phyloP scores from a whole-genome alignment of 495 filamentous ascomycete genomes.

The Zalerion maritima region DNA sequence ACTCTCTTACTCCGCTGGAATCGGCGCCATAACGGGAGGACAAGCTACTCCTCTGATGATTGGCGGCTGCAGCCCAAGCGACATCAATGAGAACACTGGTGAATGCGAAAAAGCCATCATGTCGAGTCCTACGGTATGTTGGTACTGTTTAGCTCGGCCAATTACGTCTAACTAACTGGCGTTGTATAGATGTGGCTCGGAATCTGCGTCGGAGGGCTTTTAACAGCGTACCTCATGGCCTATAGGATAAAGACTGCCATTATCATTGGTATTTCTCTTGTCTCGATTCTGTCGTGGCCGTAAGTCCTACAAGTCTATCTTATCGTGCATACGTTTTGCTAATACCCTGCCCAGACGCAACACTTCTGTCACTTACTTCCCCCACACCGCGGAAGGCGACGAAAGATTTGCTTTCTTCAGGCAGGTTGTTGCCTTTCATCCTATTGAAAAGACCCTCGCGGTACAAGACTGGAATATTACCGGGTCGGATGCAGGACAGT shows the following conservation, averaged over 20 bases:
- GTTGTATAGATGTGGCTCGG: conserved; percentile 53
- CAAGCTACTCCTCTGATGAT: conserved; percentile 49
- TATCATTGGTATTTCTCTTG: conserved; percentile 66
- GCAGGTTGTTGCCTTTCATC: conserved; percentile 62
- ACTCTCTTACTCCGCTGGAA: conserved; percentile 59
- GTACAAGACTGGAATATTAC: conserved; percentile 53
- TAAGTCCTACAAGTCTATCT: conserved; percentile 13
- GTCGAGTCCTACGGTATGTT: conserved; percentile 46
- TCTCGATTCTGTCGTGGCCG: conserved; percentile 74
- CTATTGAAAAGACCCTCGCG: conserved; percentile 48
- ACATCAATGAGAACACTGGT: conserved; percentile 18
- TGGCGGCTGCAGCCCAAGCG: conserved; percentile 44
- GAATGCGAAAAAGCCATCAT: conserved; percentile 38
- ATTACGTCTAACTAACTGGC: conserved; percentile 8
- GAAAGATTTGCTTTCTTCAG: conserved; percentile 63
- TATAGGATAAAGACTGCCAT: conserved; percentile 68
- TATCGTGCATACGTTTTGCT: not conserved
- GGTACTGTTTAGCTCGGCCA: not conserved
- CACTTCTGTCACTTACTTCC: conserved; percentile 67
- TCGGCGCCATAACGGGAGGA: conserved; percentile 56
- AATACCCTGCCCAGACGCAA: conserved; percentile 29
- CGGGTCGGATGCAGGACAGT: conserved; percentile 36
- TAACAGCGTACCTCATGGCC: conserved; percentile 65
- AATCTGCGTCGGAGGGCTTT: conserved; percentile 60
- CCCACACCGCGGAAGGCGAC: conserved; percentile 48